phyloP scores from a whole-genome alignment of 345 rosid genomes.

The Noccaea bulbosa region DNA sequence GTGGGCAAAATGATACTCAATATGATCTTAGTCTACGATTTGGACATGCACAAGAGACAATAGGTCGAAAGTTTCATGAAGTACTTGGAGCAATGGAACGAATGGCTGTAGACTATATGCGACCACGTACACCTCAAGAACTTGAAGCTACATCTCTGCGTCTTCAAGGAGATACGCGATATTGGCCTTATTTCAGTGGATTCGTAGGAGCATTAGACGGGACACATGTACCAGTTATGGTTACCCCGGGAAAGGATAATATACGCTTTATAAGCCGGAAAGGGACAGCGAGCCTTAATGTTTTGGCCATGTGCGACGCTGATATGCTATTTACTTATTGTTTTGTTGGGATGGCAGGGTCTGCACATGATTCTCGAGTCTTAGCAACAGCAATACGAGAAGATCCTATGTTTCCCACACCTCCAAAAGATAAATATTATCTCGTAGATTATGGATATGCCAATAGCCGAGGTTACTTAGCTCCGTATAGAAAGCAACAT shows the following conservation, averaged over 20 bases:
- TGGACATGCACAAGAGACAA: constrained; percentile 1
- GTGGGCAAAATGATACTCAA: not conserved
- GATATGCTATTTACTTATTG: not conserved
- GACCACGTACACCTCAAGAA: not conserved
- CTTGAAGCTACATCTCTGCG: not conserved
- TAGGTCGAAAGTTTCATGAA: not conserved
- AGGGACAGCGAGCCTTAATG: not conserved
- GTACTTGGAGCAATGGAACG: not conserved
- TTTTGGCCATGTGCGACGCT: no score
- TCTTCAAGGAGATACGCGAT: not conserved
- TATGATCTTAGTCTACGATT: not conserved
- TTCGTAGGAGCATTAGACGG: not conserved
- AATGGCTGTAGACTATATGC: not conserved
- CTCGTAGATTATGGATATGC: constrained; percentile 7
- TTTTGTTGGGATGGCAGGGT: constrained; percentile 7
- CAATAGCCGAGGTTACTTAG: not conserved
- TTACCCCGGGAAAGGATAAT: not conserved
- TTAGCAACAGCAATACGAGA: not conserved
- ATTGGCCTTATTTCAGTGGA: not conserved
- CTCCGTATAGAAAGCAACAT: not conserved
- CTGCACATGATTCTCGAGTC: not conserved
- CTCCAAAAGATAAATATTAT: not conserved
- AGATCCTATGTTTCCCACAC: not conserved
- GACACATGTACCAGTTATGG: not conserved
- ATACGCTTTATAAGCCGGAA: not conserved